Evolutionary conservation across 257 asterid species (phyloP).

Genomic region (Lycium barbarum): DNA sequence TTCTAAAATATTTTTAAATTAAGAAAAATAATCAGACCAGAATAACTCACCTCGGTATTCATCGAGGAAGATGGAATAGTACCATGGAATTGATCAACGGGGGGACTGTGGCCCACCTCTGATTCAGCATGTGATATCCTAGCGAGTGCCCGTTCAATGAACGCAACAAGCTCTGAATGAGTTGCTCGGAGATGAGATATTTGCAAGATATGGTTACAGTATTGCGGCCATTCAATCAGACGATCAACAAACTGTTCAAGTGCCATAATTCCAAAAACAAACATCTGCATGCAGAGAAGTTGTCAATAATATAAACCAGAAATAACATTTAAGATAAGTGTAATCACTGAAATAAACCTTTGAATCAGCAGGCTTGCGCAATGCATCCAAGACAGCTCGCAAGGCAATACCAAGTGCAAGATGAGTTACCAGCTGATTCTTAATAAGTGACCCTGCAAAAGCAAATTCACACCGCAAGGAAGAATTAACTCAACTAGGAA

Average conservation of each 20-base stretch:
- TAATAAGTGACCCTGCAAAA: conserved; percentile 83
- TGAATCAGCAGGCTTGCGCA: conserved; percentile 92
- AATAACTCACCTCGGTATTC: conserved; percentile 60
- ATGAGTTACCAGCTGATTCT: conserved; percentile 93
- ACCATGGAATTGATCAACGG: conserved; percentile 62
- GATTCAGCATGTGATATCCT: conserved; percentile 75
- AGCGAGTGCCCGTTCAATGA: conserved; percentile 75
- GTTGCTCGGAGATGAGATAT: conserved; percentile 91
- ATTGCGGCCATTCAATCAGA: conserved; percentile 96
- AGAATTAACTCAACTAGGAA: not conserved
- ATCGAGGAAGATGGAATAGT: conserved; percentile 53
- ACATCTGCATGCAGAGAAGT: conserved; percentile 68
- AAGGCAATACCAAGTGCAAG: conserved; percentile 93
- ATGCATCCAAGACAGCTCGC: conserved; percentile 91
- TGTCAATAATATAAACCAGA: conserved; percentile 33
- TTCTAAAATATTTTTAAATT: not conserved
- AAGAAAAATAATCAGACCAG: not conserved
- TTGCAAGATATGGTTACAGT: conserved; percentile 93
- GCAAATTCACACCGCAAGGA: not conserved
- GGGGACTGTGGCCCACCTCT: conserved; percentile 56
- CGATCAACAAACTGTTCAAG: conserved; percentile 95
- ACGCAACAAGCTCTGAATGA: conserved; percentile 70
- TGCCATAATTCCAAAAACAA: conserved; percentile 88
- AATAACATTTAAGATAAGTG: conserved; percentile 11
- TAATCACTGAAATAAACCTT: conserved; percentile 55